Conservation (phyloP, 2,329 filamentous ascomycete genomes). For the Cladorrhinum sp. region DNA sequence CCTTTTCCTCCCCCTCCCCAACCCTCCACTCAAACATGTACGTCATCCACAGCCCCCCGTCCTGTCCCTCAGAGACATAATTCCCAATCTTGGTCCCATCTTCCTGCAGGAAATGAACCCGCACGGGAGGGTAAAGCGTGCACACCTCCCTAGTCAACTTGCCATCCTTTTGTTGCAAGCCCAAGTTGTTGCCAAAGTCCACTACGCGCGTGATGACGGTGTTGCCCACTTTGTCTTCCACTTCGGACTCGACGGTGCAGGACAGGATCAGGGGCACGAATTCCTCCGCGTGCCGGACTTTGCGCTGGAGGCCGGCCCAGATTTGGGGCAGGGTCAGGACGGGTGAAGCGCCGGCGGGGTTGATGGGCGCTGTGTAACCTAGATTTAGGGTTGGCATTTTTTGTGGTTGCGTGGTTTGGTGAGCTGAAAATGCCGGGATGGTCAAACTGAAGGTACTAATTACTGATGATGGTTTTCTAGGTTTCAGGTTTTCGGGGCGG, state of each 20-base stretch:
- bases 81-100: conserved; percentile 34
- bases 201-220: conserved; percentile 12
- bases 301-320: conserved; percentile 31
- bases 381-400: conserved; percentile 27
- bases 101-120: conserved; percentile 33
- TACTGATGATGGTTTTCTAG: too few species aligned
- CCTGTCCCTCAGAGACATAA: conserved; percentile 29
- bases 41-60: conserved; percentile 32
- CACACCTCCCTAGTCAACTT: conserved; percentile 31
- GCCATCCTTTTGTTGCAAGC: neutral
- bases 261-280: conserved; percentile 31
- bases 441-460: too few species aligned
- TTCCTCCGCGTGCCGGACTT: conserved; percentile 30
- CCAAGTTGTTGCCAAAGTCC: neutral
- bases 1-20: conserved; percentile 23
- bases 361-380: conserved; percentile 32
- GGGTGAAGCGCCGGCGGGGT: conserved; percentile 25
- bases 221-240: conserved; percentile 9
- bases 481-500: neutral
- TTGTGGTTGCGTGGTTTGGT: neutral
- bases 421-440: too few species aligned
- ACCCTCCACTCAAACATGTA: conserved; percentile 35
- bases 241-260: conserved; percentile 28
- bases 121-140: conserved; percentile 29
- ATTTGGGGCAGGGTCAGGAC: conserved; percentile 27